Evolutionary conservation across 306 rosid species (phyloP).

Genomic region (Amphicarpaea edgeworthii): DNA sequence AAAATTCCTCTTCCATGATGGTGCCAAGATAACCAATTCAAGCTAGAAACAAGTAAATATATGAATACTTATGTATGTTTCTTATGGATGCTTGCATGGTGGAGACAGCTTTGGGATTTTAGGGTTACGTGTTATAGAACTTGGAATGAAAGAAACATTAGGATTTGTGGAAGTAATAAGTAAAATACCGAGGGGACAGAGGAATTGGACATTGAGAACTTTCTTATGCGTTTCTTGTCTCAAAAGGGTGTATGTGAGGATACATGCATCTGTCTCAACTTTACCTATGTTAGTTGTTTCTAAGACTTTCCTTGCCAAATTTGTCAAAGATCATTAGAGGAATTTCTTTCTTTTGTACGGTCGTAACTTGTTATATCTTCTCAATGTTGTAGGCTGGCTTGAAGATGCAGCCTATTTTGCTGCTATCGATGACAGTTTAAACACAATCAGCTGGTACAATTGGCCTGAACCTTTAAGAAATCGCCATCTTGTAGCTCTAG

Average conservation of each 20-base stretch:
- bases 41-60: constrained; percentile 11
- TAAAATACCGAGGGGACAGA: constrained; percentile 18
- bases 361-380: constrained; percentile 43
- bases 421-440: constrained; percentile 80
- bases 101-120: constrained; percentile 12
- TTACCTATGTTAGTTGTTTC: constrained; percentile 24
- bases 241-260: not conserved
- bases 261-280: constrained; percentile 30
- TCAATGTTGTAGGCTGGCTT: constrained; percentile 82
- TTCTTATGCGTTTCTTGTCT: constrained; percentile 26
- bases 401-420: constrained; percentile 98
- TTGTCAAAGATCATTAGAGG: constrained; percentile 30
- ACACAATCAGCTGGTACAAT: constrained; percentile 79
- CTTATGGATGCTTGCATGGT: constrained; percentile 8
- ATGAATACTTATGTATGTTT: not conserved
- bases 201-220: constrained; percentile 21
- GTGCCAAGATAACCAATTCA: constrained; percentile 16
- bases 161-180: constrained; percentile 19
- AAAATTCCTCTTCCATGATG: constrained; percentile 18
- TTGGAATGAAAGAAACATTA: constrained; percentile 20
- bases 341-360: constrained; percentile 35
- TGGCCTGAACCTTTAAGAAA: constrained; percentile 95
- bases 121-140: constrained; percentile 17
- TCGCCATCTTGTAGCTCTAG: constrained; percentile 87
- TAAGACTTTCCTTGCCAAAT: constrained; percentile 4